Conservation (phyloP, 768 basidiomycete species). For the Tubosaeta sp. region DNA sequence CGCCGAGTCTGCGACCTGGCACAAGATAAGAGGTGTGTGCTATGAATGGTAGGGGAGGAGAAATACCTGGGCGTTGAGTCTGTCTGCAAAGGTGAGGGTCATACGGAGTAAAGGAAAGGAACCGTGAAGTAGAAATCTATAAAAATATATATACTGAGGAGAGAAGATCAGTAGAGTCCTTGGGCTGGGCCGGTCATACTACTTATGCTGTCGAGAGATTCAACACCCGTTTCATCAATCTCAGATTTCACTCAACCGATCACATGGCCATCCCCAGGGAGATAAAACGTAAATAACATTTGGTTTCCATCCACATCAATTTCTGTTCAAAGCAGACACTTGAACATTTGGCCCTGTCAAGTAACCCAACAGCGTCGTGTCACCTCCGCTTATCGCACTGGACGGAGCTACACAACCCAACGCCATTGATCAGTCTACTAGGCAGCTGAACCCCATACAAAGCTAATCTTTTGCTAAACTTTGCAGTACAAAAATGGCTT, state of each 20-base stretch:
- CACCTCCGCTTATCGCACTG: not conserved
- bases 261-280: conserved; percentile 17
- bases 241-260: conserved; percentile 13
- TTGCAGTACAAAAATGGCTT: not conserved
- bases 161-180: not conserved
- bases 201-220: conserved; percentile 12
- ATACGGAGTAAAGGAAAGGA: conserved; percentile 24
- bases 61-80: conserved; percentile 39
- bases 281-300: conserved; percentile 21
- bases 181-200: conserved; percentile 5
- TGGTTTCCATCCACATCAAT: conserved; percentile 7
- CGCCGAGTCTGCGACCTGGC: conserved; percentile 37
- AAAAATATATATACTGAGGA: conserved; percentile 21
- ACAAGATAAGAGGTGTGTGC: conserved; percentile 10
- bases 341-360: not conserved
- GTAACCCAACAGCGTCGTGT: not conserved
- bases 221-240: conserved; percentile 15
- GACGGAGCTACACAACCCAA: not conserved
- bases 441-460: too few relatives aligned
- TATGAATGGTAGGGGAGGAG: not conserved
- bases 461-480: too few relatives aligned
- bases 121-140: conserved; percentile 9
- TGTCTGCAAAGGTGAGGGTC: conserved; percentile 38
- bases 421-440: not conserved
- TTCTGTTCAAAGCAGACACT: not conserved